Conservation (phyloP, 768 basidiomycete genomes). For the Tricholoma sp. region DNA sequence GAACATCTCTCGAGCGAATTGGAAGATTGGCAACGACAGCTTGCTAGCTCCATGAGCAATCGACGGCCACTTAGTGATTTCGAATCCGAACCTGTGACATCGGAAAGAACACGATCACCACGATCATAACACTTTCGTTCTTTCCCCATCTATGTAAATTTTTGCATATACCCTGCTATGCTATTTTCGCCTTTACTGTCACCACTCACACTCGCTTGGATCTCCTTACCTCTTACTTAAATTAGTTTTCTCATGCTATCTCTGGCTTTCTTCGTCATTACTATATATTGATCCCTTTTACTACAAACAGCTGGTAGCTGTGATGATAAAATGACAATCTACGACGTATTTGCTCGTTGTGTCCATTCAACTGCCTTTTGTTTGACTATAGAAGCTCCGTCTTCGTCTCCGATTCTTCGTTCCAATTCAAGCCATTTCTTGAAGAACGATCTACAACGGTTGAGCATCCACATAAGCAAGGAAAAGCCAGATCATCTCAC, state of each 20-base stretch:
- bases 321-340: constrained; percentile 19
- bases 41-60: constrained; percentile 73
- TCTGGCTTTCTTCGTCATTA: constrained; percentile 21
- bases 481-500: constrained; percentile 37
- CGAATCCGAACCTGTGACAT: constrained; percentile 49
- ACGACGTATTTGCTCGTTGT: constrained; percentile 48
- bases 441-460: constrained; percentile 71
- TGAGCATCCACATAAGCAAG: not conserved
- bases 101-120: constrained; percentile 59
- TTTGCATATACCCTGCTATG: constrained; percentile 45
- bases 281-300: constrained; percentile 27
- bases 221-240: constrained; percentile 37
- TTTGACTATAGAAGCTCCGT: constrained; percentile 78
- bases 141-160: constrained; percentile 32
- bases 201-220: constrained; percentile 54
- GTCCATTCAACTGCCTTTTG: constrained; percentile 91
- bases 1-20: constrained; percentile 77
- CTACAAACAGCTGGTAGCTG: constrained; percentile 25
- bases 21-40: constrained; percentile 83
- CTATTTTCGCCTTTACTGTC: constrained; percentile 18
- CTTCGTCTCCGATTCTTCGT: constrained; percentile 79
- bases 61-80: constrained; percentile 71
- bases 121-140: constrained; percentile 34
- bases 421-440: constrained; percentile 97
- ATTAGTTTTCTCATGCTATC: constrained; percentile 26